Evolutionary conservation across 2,329 filamentous ascomycete species (phyloP), one percentile per base, ranked within the genome.

Genomic region (Trichoderma sp.): DNA sequence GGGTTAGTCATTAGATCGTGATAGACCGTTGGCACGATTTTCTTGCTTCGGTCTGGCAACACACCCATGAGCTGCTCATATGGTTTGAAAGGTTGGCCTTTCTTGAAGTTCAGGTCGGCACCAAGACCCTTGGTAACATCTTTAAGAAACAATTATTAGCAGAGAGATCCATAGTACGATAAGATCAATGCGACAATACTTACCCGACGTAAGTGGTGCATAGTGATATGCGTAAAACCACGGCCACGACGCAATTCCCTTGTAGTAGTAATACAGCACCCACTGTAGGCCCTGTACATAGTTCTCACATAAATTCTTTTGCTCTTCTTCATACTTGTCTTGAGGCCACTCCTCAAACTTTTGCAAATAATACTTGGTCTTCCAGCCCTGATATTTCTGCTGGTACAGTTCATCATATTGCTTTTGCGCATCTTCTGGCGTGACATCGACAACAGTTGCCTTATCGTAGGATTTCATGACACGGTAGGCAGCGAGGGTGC

Each of bases 141-240:
- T 89, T 77, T 75, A 14, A 60, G 28, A 11, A 28, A 51, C n/a
- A 11, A 5, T 12, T 28, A 71, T 77, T 72, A 82, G 79, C 66
- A 67, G 69, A 47, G 32, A n/a, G n/a, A 11, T 21, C 3, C 21
- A 32, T 12, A 43, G 21, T 47, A n/a, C 11, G n/a, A 34, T 18
- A 18, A 34, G n/a, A 11, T 11, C 9, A 36, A 56, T 39, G 26
- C 32, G 34, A 30, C 34, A 26, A 28, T 36, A n/a, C 81, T 78
- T 83, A 91, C 90, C 91, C 75, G 94, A 97, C 71, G 98, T 99
- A 89, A 98, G 94, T 1, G 96, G 96, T 11, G 97, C 93, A 82
- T 99, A 99, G 82, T 99, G 97, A 81, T 97, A 99, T 73, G 87
- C 87, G 82, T 98, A 99, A 83, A 93, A 99, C 96, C 96, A 99